phyloP scores from a whole-genome alignment of 1,139 yeast species.

The Geotrichum fermentans region DNA sequence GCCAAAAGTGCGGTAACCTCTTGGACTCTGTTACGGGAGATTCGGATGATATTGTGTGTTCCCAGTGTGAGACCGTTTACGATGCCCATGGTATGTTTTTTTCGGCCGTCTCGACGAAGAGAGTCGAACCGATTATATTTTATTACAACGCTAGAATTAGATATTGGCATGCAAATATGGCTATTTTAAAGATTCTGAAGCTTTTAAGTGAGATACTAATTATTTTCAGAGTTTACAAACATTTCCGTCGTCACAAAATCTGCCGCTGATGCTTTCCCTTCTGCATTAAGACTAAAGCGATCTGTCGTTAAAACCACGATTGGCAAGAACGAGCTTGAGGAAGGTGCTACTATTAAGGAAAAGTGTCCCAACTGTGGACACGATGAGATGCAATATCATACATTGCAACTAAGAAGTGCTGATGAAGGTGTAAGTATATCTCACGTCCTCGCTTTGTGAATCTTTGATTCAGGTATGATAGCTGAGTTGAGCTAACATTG shows the following conservation, averaged over 20 bases:
- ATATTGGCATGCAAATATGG: no score
- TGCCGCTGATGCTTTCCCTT: slow-evolving; percentile 88
- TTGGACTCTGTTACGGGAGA: slow-evolving; percentile 60
- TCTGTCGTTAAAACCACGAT: slow-evolving; percentile 86
- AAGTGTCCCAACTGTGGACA: slow-evolving; percentile 97
- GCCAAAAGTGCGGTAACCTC: slow-evolving; percentile 88
- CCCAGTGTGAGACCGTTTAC: slow-evolving; percentile 60
- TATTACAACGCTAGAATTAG: no score
- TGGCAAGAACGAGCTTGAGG: slow-evolving; percentile 73
- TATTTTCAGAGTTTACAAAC: slow-evolving; percentile 52
- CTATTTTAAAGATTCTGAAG: not conserved
- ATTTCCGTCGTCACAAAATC: slow-evolving; percentile 83
- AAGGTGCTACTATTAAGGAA: slow-evolving; percentile 94
- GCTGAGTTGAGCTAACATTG: not conserved
- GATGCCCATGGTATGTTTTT: slow-evolving; percentile 38
- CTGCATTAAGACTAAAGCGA: slow-evolving; percentile 68
- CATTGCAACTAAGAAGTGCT: slow-evolving; percentile 92
- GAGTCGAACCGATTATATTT: no score
- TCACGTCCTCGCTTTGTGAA: no score
- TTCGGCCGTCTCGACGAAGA: not conserved
- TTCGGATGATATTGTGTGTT: slow-evolving; percentile 49
- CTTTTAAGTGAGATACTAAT: not conserved
- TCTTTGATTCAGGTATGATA: not conserved
- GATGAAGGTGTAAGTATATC: slow-evolving; percentile 74
- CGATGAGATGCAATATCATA: slow-evolving; percentile 97